Evolutionary conservation across 805 yeast genomes (phyloP).

Genomic region (Kurtzmaniella fragi): DNA sequence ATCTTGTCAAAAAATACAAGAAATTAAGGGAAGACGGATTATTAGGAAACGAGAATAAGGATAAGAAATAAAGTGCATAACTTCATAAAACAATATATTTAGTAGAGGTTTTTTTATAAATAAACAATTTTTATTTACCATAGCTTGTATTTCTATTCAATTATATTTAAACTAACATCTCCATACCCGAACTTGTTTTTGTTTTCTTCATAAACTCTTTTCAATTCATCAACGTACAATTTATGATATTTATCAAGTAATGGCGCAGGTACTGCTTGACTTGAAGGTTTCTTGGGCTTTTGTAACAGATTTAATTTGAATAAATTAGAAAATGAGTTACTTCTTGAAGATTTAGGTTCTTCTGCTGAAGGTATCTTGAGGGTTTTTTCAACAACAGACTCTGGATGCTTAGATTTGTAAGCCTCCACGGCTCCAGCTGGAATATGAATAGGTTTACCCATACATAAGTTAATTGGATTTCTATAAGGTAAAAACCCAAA

Average conservation of each 20-base stretch:
- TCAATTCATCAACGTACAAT: conserved; percentile 60
- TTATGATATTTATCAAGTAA: conserved; percentile 65
- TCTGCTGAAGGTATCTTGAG: background rate
- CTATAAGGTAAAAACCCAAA: conserved; percentile 88
- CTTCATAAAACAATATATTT: background rate
- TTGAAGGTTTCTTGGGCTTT: conserved; percentile 7
- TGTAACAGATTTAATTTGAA: conserved; percentile 14
- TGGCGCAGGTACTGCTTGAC: conserved; percentile 31
- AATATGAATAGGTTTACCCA: conserved; percentile 62
- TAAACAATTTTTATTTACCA: background rate
- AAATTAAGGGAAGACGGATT: conserved; percentile 24
- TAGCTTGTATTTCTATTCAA: conserved; percentile 23
- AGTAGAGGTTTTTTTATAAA: background rate
- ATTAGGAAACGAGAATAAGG: conserved; percentile 8
- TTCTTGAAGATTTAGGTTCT: background rate
- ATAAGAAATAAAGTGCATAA: conserved; percentile 4
- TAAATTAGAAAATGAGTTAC: conserved; percentile 23
- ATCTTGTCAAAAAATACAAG: conserved; percentile 27
- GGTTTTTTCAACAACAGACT: conserved; percentile 11
- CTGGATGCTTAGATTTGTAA: conserved; percentile 26
- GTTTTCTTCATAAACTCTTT: conserved; percentile 60
- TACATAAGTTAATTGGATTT: conserved; percentile 69
- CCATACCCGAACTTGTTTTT: conserved; percentile 50
- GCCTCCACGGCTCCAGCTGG: conserved; percentile 38
- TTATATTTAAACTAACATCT: conserved; percentile 43